Evolutionary conservation across 1,139 yeast genomes (phyloP), one percentile per base, ranked within the genome.

Genomic region (Sugiyamaella sp.): DNA sequence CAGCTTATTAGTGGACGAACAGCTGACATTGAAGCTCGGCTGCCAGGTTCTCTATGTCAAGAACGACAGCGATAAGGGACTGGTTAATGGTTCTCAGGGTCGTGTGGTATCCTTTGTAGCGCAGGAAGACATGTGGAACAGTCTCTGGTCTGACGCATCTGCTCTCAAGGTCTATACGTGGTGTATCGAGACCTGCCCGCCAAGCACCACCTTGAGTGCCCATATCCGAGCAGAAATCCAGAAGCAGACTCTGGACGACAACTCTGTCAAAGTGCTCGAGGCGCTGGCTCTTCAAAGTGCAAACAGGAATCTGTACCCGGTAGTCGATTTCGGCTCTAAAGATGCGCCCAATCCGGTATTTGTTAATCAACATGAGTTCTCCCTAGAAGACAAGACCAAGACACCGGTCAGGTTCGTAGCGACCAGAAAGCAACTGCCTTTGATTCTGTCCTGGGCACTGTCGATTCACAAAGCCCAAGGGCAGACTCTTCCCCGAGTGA

Each of bases 391-490:
- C 35, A 5, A 6, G 4, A 12, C 14, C 14, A 29, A 29, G n/a
- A 6, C 8, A 12, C 35, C 35, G 4, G 38, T 22, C 17, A 45
- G 41, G n/a, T 47, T 42, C n/a, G 29, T 66, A 5, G 72, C 69
- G 14, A 40, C 68, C 50, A 77, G 95, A 60, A 63, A 59, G 0
- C 97, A 89, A 66, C 62, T 88, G 3, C 97, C 97, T 0, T 73
- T 89, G 37, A 74, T 88, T 52, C 74, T 87, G 37, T 84, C 96
- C 10, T 89, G 96, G 96, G 95, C 97, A 0, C 71, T 89, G 63
- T 88, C 96, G 0, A 89, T 89, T 51, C 97, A 89, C 69, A 89
- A 89, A 65, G 85, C 96, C 0, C 97, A 89, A 70, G 97, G 97
- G 1, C 97, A 89, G 71, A 88, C 97, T 0, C 77, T 89, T 49